Base-by-base conservation (phyloP, 2,329 filamentous ascomycete species). In the Balansia obtecta region DNA sequence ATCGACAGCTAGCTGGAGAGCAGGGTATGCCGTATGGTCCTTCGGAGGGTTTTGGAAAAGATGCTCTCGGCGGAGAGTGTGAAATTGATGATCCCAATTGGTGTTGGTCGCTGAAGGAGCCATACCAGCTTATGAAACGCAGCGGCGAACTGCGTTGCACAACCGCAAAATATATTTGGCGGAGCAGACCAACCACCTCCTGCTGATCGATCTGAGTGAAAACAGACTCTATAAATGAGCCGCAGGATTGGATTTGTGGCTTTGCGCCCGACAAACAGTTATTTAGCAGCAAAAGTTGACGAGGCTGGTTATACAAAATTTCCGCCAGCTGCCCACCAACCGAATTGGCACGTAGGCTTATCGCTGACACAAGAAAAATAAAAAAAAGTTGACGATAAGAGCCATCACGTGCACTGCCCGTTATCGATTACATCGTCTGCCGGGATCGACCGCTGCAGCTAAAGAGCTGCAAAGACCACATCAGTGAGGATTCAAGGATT, bases 1-100 rank as follows among this genome's bases (percentile, higher is more conserved):
- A 57, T 86, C 77, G 53, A 97, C 83, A n/a, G 91, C 87, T 54
- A 79, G 79, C 60, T 90, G 85, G 45, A 98, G 80, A 20, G 86
- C 79, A 13, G 93, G 93, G 63, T 95, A 97, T 52, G 91, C 88
- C 10, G 86, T 86, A 58, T 81, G 85, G 64, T 97, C 90, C 61
- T 80, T 85, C 0, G 93, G 91, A 16, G 93, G 91, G 58, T 94
- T 83, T 61, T 80, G 77, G 67, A 98, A 98, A 20, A 98, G 85
- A 48, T 86, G 78, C 63, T 98, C 88, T 61, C 91, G 85, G 53
- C 88, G 83, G 53, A 90, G 70, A 4, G 88, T 94, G 65, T 96
- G 79, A 71, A 87, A 97, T 60, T 89, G 79, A 66, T 87, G 83
- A 57, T 88, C 80, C 91, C 91, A 96, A 64, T 80, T 72, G 49